phyloP scores from a whole-genome alignment of 768 basidiomycete species.

The Kwoniella newhampshirensis region DNA sequence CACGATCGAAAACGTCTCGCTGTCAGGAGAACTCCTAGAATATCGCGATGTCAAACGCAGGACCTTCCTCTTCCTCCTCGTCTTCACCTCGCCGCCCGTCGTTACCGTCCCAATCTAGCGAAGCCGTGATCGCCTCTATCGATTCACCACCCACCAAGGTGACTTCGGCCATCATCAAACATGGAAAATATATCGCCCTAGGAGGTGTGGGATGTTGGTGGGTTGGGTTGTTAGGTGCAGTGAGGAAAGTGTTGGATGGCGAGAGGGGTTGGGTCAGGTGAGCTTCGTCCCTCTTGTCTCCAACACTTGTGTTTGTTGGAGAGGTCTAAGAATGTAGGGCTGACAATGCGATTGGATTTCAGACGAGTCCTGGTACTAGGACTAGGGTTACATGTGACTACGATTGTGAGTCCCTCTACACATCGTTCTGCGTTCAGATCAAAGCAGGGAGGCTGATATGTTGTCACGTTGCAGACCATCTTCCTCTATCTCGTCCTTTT shows the following conservation, averaged over 20 bases:
- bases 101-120: constrained; percentile 13
- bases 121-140: constrained; percentile 5
- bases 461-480: constrained; percentile 29
- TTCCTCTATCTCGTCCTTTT: constrained; percentile 52
- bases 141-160: background rate
- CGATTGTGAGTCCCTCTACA: constrained; percentile 33
- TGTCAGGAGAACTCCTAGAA: background rate
- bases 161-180: constrained; percentile 28
- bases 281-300: too few relatives aligned
- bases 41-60: background rate
- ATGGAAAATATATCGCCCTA: constrained; percentile 47
- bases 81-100: constrained; percentile 10
- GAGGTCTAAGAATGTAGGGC: too few relatives aligned
- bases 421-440: background rate
- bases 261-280: constrained; percentile 29
- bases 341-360: background rate
- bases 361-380: constrained; percentile 34
- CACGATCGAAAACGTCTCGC: background rate
- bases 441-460: background rate
- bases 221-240: constrained; percentile 16
- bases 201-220: constrained; percentile 45
- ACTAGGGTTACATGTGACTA: constrained; percentile 34
- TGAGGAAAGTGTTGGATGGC: constrained; percentile 16
- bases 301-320: too few relatives aligned
- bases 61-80: background rate